phyloP scores from a whole-genome alignment of 1,139 yeast genomes.

The Candida freyschussii region DNA sequence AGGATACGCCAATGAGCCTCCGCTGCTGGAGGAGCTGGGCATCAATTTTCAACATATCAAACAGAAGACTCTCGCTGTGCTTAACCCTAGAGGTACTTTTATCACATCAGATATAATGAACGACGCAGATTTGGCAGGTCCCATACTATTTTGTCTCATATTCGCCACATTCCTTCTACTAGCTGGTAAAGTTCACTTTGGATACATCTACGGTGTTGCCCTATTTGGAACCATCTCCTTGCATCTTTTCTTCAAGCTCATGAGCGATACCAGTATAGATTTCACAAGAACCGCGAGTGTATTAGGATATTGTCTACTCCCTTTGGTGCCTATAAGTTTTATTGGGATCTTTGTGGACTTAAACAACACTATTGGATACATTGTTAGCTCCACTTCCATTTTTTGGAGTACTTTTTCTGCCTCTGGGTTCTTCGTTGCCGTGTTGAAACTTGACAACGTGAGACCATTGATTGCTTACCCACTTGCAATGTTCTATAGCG shows the following conservation, averaged over 20 bases:
- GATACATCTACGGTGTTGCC: slow-evolving; percentile 95
- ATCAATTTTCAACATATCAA: slow-evolving; percentile 87
- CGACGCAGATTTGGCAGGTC: slow-evolving; percentile 95
- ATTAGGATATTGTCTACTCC: slow-evolving; percentile 88
- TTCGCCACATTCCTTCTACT: slow-evolving; percentile 82
- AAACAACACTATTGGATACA: slow-evolving; percentile 73
- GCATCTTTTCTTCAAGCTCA: slow-evolving; percentile 78
- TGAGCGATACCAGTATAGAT: slow-evolving; percentile 56
- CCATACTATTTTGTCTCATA: slow-evolving; percentile 78
- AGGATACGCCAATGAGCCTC: slow-evolving; percentile 93
- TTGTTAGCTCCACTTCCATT: slow-evolving; percentile 65
- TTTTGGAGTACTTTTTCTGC: slow-evolving; percentile 94
- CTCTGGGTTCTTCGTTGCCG: slow-evolving; percentile 87
- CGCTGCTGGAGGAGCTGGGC: slow-evolving; percentile 87
- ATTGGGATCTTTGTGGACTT: slow-evolving; percentile 63
- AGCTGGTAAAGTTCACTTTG: slow-evolving; percentile 92
- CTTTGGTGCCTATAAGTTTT: slow-evolving; percentile 73
- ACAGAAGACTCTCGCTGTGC: slow-evolving; percentile 79
- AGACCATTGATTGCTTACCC: slow-evolving; percentile 94
- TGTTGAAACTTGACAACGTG: slow-evolving; percentile 77
- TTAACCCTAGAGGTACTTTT: slow-evolving; percentile 60
- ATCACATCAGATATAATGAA: slow-evolving; percentile 72
- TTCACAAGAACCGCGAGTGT: slow-evolving; percentile 81
- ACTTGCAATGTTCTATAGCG: slow-evolving; percentile 82
- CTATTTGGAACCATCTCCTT: slow-evolving; percentile 82